Base-by-base conservation (phyloP, 805 yeast genomes). In the Saccharomycopsis fermentans region DNA sequence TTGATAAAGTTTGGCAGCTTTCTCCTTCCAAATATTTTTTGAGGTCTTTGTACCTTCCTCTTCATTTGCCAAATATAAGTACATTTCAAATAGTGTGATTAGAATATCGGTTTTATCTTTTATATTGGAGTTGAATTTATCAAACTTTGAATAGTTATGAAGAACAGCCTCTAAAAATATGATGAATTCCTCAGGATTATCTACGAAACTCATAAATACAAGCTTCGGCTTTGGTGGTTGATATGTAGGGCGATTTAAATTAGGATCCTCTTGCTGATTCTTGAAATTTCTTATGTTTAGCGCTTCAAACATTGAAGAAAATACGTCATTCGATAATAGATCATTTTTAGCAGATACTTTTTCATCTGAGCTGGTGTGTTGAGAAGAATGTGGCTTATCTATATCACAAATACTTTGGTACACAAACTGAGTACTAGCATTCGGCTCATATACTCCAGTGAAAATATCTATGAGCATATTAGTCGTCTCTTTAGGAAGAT, bases 81-180 rank as follows among this genome's bases (percentile, higher is more conserved):
- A 94, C 75, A 89, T 76, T 66, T 92, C 97, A 66, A 83, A 87
- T 40, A 92, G 74, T 0, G 97, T 89, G 2, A 87, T 81, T 58
- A 87, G 74, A 51, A 92, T 76, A 53, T 86, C 95, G 55, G 79
- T 79, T 64, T 83, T 81, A 65, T 92, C 97, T 62, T 79, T 81
- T 4, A 70, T 70, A 55, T 80, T 76, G 16, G 54, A 35, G 55
- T 68, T 70, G 51, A 70, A 71, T 0, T 94, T 92, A 56, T 87
- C 94, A 66, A 84, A 87, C 58, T 78, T 78, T 58, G 85, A 90
- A 67, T 87, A 87, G 12, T 87, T 78, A 64, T 85, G 88, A 16
- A 90, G 71, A 65, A 96, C 90, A 0, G 98, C 97, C 68, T 94
- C 99, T 58, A 94, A 70, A 63, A 94, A 94, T 6, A 88, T 87